Conservation (phyloP, 1,139 yeast species). For the Pichia sp. region DNA sequence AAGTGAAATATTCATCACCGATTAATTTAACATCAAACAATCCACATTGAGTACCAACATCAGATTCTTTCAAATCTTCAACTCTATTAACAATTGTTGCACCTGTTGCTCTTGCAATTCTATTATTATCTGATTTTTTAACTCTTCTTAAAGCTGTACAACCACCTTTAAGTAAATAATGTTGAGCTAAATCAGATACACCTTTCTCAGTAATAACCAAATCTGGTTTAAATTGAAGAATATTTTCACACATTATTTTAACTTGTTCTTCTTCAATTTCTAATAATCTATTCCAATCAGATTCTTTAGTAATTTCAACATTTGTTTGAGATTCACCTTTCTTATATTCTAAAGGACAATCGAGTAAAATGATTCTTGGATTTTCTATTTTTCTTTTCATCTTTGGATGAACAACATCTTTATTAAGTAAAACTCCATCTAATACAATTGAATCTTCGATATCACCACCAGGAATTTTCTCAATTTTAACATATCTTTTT, state of each 20-base stretch:
- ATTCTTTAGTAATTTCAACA: conserved; percentile 93
- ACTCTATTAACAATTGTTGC: conserved; percentile 94
- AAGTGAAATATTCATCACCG: conserved; percentile 96
- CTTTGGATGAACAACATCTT: conserved; percentile 96
- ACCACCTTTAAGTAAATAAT: conserved; percentile 87
- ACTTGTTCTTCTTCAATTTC: conserved; percentile 99
- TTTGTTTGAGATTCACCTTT: conserved; percentile 99
- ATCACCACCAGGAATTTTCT: conserved; percentile 97
- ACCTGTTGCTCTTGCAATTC: conserved; percentile 96
- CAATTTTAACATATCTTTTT: conserved; percentile 88
- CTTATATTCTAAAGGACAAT: conserved; percentile 96
- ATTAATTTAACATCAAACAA: conserved; percentile 87
- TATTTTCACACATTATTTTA: conserved; percentile 74
- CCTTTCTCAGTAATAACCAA: conserved; percentile 97
- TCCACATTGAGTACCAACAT: conserved; percentile 85
- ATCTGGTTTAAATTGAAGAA: conserved; percentile 82
- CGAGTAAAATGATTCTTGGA: conserved; percentile 82
- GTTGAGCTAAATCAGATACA: conserved; percentile 96
- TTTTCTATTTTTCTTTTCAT: conserved; percentile 86
- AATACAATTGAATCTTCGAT: conserved; percentile 80
- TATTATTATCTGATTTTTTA: conserved; percentile 89
- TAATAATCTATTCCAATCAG: conserved; percentile 91
- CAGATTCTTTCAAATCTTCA: conserved; percentile 87
- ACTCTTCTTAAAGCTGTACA: conserved; percentile 92
- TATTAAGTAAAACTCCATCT: conserved; percentile 89